phyloP scores from a whole-genome alignment of 2,329 filamentous ascomycete genomes.

The Fusarium coffeatum region DNA sequence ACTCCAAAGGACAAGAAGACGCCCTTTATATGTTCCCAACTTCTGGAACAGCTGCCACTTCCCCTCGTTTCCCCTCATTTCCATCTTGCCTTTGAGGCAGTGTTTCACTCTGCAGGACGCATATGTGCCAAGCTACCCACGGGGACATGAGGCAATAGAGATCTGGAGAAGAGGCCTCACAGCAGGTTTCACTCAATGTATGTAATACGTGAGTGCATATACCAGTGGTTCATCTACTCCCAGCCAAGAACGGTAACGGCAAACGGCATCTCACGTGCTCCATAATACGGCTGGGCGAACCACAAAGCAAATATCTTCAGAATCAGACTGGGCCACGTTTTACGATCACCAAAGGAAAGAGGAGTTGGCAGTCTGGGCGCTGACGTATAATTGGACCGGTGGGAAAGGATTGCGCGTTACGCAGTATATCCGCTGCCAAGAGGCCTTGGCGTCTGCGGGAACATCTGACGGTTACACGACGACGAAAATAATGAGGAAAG shows the following conservation, averaged over 20 bases:
- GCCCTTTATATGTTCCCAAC: not conserved
- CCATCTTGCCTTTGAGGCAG: not conserved
- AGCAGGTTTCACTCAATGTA: not conserved
- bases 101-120: not conserved
- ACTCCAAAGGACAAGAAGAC: rapidly evolving
- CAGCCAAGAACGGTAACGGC: conserved; percentile 16
- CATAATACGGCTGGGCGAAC: conserved; percentile 10
- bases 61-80: not conserved
- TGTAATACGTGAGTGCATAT: not conserved
- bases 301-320: not conserved
- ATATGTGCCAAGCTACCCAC: conserved; percentile 21
- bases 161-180: conserved; percentile 14
- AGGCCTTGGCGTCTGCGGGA: conserved; percentile 4
- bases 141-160: not conserved
- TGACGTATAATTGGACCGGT: conserved; percentile 13
- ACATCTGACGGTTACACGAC: not conserved
- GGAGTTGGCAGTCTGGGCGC: conserved; percentile 1
- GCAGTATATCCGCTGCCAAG: conserved; percentile 8
- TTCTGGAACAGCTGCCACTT: not conserved
- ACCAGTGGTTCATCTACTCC: not conserved
- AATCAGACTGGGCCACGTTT: conserved; percentile 13
- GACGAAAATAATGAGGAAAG: not conserved
- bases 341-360: not conserved
- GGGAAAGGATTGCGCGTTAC: conserved; percentile 13
- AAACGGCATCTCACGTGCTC: conserved; percentile 9